A percentile compares a stretch with the other conserved stretches of the same genome.
These are phyloP conservation scores for Chloris gayana DNA, from an alignment of 176 grass and related monocot genomes.

Conservation along the genomic window DNA sequence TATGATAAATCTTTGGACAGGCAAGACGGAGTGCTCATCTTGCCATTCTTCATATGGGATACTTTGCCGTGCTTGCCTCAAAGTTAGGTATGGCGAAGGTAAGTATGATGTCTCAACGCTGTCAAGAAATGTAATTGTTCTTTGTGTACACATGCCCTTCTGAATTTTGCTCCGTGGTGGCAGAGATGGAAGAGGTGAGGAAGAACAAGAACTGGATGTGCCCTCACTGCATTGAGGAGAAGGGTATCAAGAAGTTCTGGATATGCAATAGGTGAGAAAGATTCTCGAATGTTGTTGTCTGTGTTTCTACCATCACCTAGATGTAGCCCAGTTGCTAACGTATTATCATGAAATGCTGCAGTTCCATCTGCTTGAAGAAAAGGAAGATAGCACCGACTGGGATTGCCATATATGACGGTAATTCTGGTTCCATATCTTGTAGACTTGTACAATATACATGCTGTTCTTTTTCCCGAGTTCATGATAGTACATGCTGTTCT, in stretches of 20 bases:
- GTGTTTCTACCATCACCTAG: background rate
- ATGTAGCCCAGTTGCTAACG: background rate
- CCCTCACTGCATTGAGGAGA: constrained; percentile 88
- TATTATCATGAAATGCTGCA: constrained; percentile 31
- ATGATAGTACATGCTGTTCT: constrained; percentile 2
- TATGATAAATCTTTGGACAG: constrained; percentile 40
- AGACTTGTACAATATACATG: background rate
- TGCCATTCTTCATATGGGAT: constrained; percentile 81
- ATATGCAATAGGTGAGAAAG: constrained; percentile 81
- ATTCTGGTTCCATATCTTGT: background rate
- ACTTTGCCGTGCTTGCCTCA: constrained; percentile 87
- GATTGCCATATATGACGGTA: constrained; percentile 91
- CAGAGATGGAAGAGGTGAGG: constrained; percentile 82
- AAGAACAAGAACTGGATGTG: constrained; percentile 92
- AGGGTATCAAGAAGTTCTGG: constrained; percentile 78
- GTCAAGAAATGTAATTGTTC: constrained; percentile 14
- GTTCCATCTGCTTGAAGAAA: constrained; percentile 87
- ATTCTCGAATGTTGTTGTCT: background rate
- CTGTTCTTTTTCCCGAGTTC: background rate
- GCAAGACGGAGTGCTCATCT: constrained; percentile 80
- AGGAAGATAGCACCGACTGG: constrained; percentile 77
- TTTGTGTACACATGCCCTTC: background rate
- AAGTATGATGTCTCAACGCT: constrained; percentile 17
- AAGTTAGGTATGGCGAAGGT: constrained; percentile 94
- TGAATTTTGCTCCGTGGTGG: constrained; percentile 32